Base-by-base conservation (phyloP, 2,329 filamentous ascomycete species). In the Paraphaeosphaeria sporulosa region DNA sequence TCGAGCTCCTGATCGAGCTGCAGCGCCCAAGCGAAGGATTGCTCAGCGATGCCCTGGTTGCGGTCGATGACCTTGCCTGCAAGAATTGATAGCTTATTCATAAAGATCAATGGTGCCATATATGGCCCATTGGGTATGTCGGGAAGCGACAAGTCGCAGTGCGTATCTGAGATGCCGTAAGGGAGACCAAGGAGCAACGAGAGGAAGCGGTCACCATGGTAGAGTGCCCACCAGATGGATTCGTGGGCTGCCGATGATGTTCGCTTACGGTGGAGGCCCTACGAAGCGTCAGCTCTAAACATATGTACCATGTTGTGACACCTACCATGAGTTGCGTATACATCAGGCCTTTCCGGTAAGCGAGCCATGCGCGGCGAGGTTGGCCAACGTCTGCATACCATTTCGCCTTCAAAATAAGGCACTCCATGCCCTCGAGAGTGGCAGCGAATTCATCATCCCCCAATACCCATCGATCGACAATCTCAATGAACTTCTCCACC, bases 111-210 rank as follows among this genome's bases (percentile, higher is more conserved):
- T 4, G 75, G 76, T 36, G 75, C 67, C 17, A 75, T 52, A 56
- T 67, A 76, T 17, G 69, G 59, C 36, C 70, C 66, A 10, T 61
- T 57, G n/a, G n/a, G 34, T n/a, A 69, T 63, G 4, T 71, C 66
- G 3, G 71, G 71, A 46, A 76, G 65, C 10, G 58, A 69, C 43
- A 76, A 67, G 51, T 77, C 75, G 64, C 76, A 77, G 49, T 80
- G 78, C 1, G 70, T 58, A 60, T 82, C 79, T 60, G 59, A 69
- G 42, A 81, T 75, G 32, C 76, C 77, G 57, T 81, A 79, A 2
- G 85, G 85, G 7, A 87, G 77, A 13, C 85, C 85, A 3, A 87
- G 77, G n/a, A 86, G 74, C 19, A 86, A 68, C 25, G 83, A 83
- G 6, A 85, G 67, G 62, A 83, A 82, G 32, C 85, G 78, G 62